Evolutionary conservation across 345 rosid genomes (phyloP).

Genomic region (Sapria himalayana): DNA sequence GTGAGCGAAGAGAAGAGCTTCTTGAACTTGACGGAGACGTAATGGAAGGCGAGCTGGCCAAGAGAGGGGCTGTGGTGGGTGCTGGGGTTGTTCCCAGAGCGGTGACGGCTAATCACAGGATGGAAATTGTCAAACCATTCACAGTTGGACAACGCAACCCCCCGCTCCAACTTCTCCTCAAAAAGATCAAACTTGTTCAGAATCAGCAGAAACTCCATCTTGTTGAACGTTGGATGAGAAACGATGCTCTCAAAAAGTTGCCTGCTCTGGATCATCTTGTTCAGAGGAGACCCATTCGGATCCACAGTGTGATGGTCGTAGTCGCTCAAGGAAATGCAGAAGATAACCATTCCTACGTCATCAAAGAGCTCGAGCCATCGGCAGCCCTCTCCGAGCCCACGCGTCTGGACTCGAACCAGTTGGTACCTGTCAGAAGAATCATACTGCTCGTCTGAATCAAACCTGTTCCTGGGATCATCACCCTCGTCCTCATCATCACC

Average conservation of each 20-base stretch:
- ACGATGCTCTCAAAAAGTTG: slow-evolving; percentile 74
- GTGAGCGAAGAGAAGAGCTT: slow-evolving; percentile 51
- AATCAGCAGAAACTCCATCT: slow-evolving; percentile 72
- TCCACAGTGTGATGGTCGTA: slow-evolving; percentile 47
- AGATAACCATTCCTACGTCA: slow-evolving; percentile 80
- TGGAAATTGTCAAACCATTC: slow-evolving; percentile 89
- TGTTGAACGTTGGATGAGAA: slow-evolving; percentile 63
- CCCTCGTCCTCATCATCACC: slow-evolving; percentile 36
- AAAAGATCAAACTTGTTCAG: slow-evolving; percentile 68
- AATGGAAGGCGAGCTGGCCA: slow-evolving; percentile 73
- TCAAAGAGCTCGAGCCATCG: slow-evolving; percentile 98
- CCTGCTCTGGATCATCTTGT: slow-evolving; percentile 59
- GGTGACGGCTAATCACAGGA: slow-evolving; percentile 50
- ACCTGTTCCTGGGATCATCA: too few relatives aligned
- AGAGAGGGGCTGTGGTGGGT: slow-evolving; percentile 43
- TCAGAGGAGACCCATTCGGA: slow-evolving; percentile 23
- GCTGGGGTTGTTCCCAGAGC: slow-evolving; percentile 25
- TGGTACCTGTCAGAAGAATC: slow-evolving; percentile 72
- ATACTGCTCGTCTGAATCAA: too few relatives aligned
- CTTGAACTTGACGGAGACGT: slow-evolving; percentile 76
- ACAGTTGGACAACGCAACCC: slow-evolving; percentile 35
- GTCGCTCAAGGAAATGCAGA: slow-evolving; percentile 64
- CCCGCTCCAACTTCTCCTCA: slow-evolving; percentile 60
- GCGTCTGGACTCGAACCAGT: slow-evolving; percentile 61
- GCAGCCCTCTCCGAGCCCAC: slow-evolving; percentile 85